These are phyloP conservation scores for Paramecium octaurelia DNA, from an alignment of 73 alveolate genomes.

Conservation along the genomic window DNA sequence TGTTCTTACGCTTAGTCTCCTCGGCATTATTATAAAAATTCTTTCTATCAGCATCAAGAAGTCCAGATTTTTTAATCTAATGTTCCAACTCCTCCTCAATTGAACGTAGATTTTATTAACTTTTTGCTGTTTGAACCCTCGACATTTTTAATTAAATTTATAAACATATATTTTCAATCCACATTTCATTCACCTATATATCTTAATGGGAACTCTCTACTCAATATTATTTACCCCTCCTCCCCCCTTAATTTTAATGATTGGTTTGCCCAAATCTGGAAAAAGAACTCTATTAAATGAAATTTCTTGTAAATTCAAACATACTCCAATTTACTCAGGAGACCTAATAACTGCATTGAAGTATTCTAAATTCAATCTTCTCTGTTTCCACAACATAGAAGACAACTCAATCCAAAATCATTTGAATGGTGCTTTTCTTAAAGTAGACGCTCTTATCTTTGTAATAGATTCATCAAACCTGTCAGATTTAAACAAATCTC, in stretches of 20 bases:
- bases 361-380: not conserved
- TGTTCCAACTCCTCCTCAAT: conserved; percentile 58
- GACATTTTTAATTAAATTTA: not conserved
- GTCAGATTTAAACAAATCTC: not conserved
- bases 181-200: not conserved
- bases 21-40: conserved; percentile 59
- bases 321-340: not conserved
- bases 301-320: not conserved
- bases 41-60: conserved; percentile 61
- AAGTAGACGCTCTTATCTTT: not conserved
- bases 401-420: not conserved
- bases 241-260: not conserved
- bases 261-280: not conserved
- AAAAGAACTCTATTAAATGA: not conserved
- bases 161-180: not conserved
- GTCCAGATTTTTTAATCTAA: conserved; percentile 47
- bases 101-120: conserved; percentile 52
- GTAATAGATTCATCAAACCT: not conserved
- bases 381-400: not conserved
- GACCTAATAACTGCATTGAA: not conserved
- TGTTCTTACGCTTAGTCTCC: conserved; percentile 53
- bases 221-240: not conserved
- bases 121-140: conserved; percentile 58
- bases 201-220: not conserved
- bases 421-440: not conserved